Conservation (phyloP, 2,329 filamentous ascomycete genomes). For the Aspergillus clavatus region DNA sequence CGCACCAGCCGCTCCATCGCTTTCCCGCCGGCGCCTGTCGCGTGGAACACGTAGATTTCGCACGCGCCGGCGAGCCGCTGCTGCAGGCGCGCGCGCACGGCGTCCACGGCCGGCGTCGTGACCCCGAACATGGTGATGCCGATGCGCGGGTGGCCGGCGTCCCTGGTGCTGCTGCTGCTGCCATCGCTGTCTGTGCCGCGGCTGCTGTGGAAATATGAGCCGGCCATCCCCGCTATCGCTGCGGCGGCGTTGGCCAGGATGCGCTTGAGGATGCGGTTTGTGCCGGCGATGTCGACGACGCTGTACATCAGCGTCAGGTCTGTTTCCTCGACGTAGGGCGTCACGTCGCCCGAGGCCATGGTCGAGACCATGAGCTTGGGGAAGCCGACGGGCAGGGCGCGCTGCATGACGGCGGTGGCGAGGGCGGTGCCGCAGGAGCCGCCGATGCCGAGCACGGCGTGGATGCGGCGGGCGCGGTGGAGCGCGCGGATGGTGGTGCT, state of each 20-base stretch:
- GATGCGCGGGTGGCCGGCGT: slow-evolving; percentile 45
- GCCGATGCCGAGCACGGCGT: slow-evolving; percentile 57
- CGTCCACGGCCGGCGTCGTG: slow-evolving; percentile 61
- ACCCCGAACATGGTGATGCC: slow-evolving; percentile 72
- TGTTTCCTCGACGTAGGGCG: slow-evolving; percentile 60
- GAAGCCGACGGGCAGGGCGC: slow-evolving; percentile 58
- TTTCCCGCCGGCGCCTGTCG: slow-evolving; percentile 62
- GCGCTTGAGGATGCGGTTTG: slow-evolving; percentile 55
- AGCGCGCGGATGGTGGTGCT: slow-evolving; percentile 41
- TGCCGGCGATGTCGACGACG: slow-evolving; percentile 65
- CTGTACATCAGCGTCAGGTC: slow-evolving; percentile 68
- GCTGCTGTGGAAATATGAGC: background rate
- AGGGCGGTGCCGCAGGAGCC: slow-evolving; percentile 62
- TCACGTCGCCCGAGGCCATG: slow-evolving; percentile 62
- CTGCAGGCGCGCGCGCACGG: slow-evolving; percentile 50
- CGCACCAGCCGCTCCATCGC: slow-evolving; percentile 63
- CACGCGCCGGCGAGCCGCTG: slow-evolving; percentile 38
- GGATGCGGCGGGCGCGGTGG: slow-evolving; percentile 37
- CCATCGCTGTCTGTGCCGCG: background rate
- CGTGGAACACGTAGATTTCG: slow-evolving; percentile 65
- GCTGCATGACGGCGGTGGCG: slow-evolving; percentile 56
- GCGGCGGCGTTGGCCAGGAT: slow-evolving; percentile 61
- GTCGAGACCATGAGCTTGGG: slow-evolving; percentile 68
- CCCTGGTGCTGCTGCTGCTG: background rate
- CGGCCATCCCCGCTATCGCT: slow-evolving; percentile 56